phyloP scores from a whole-genome alignment of 2,329 filamentous ascomycete genomes.

The Penicillium hordei region DNA sequence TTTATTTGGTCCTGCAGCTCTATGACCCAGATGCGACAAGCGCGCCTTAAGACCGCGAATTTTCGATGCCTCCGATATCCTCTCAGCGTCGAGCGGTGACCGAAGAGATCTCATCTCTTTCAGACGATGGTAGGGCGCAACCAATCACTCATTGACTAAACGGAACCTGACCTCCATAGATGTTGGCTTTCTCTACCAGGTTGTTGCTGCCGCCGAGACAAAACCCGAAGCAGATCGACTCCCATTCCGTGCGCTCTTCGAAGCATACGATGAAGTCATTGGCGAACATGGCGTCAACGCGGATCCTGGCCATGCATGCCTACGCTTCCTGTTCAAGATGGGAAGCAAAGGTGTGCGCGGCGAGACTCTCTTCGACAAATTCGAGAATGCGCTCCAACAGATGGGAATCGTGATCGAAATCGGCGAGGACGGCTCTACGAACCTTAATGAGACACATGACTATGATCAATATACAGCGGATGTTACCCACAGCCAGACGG shows the following conservation, averaged over 20 bases:
- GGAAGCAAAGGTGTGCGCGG: conserved; percentile 60
- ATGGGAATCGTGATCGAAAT: conserved; percentile 73
- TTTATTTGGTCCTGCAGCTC: conserved; percentile 39
- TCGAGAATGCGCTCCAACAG: conserved; percentile 64
- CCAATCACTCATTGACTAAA: not conserved
- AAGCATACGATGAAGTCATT: conserved; percentile 76
- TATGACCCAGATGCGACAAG: conserved; percentile 45
- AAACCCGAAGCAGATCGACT: conserved; percentile 64
- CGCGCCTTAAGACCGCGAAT: conserved; percentile 48
- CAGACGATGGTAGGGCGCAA: conserved; percentile 57
- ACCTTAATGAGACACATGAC: conserved; percentile 35
- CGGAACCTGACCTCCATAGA: conserved; percentile 51
- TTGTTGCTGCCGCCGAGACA: conserved; percentile 70
- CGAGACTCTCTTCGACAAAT: conserved; percentile 65
- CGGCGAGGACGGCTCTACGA: conserved; percentile 44
- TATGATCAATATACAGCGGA: conserved; percentile 29
- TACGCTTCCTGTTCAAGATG: conserved; percentile 76
- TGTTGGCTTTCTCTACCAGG: conserved; percentile 73
- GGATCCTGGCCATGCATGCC: conserved; percentile 73
- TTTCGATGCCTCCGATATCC: conserved; percentile 52
- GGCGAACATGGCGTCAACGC: conserved; percentile 66
- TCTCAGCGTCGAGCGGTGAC: conserved; percentile 42
- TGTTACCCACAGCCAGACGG: conserved; percentile 20
- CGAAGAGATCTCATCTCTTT: conserved; percentile 51
- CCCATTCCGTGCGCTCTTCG: conserved; percentile 75